A percentile compares a stretch with the other conserved stretches of the same genome.
phyloP scores from a whole-genome alignment of 192 early-diverging fungal species.

The Phycomyces nitens region DNA sequence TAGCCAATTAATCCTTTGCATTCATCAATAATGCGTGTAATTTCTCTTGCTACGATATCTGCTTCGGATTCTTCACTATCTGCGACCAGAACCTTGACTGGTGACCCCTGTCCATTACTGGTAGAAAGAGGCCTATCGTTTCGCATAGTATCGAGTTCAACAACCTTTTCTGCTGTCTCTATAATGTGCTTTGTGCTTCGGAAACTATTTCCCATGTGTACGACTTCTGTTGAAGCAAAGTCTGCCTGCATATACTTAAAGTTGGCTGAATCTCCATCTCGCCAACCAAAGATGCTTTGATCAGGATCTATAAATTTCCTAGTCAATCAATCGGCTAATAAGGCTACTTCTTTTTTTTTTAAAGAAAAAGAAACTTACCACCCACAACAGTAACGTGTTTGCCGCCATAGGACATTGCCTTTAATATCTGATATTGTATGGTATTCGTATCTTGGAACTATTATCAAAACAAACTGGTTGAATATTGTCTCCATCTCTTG shows the following conservation, averaged over 20 bases:
- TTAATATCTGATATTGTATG: slow-evolving; percentile 24
- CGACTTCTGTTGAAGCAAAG: neutral
- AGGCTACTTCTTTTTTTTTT: no score
- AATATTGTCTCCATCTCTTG: neutral
- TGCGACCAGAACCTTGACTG: neutral
- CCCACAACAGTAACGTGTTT: slow-evolving; percentile 26
- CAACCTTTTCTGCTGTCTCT: slow-evolving; percentile 16
- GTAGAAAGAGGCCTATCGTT: no score
- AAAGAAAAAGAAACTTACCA: slow-evolving; percentile 14
- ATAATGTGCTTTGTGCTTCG: slow-evolving; percentile 25
- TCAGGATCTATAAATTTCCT: slow-evolving; percentile 19
- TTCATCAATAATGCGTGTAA: slow-evolving; percentile 12
- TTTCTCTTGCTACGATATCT: slow-evolving; percentile 9
- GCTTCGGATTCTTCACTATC: slow-evolving; percentile 1
- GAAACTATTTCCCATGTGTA: slow-evolving; percentile 21
- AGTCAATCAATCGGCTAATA: neutral
- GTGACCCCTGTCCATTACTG: no score
- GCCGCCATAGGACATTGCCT: neutral
- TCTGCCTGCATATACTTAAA: slow-evolving; percentile 18
- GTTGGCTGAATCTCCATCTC: slow-evolving; percentile 20
- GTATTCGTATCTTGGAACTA: slow-evolving; percentile 35
- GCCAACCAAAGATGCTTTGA: slow-evolving; percentile 31
- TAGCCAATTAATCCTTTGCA: slow-evolving; percentile 11
- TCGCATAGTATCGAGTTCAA: slow-evolving; percentile 8
- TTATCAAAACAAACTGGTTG: neutral